Evolutionary conservation across 208 protist genomes (phyloP).

Genomic region (Balamuthia mandrillaris): DNA sequence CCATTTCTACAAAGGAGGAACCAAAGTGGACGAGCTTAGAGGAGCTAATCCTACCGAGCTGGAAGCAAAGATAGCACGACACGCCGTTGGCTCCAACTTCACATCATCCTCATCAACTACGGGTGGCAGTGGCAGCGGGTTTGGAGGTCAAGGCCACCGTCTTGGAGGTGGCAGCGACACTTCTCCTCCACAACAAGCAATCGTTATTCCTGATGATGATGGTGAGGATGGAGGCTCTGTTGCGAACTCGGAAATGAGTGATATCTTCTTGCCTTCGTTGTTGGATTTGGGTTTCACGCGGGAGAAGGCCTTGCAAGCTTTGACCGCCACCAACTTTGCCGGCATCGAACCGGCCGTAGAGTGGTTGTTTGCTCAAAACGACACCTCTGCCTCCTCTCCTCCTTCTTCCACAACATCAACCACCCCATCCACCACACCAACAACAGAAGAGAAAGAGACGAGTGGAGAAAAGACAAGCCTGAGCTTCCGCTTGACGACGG

Average conservation of each 20-base stretch:
- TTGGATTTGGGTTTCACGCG: neutral
- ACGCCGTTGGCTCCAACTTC: neutral
- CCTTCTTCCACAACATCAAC: neutral
- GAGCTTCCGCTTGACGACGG: neutral
- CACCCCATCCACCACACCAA: no score
- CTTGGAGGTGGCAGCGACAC: neutral
- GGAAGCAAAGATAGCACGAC: constrained; percentile 6
- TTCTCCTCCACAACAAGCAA: neutral
- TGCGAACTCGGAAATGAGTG: neutral
- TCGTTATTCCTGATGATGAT: neutral
- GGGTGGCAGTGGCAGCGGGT: neutral
- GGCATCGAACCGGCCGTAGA: neutral
- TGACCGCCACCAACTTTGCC: neutral
- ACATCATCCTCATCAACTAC: no score
- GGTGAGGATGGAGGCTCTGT: neutral
- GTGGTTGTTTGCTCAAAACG: neutral
- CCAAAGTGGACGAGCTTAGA: constrained; percentile 32
- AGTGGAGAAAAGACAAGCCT: neutral
- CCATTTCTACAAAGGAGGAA: constrained; percentile 38
- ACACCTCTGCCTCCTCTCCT: neutral
- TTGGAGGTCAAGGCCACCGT: neutral
- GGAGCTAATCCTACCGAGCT: constrained; percentile 35
- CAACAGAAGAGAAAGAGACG: neutral
- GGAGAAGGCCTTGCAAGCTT: neutral
- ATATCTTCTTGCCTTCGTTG: neutral